Percentiles rank a stretch among this genome's conserved stretches.
phyloP scores from a whole-genome alignment of 768 basidiomycete species.

The Trametes cinnabarina region DNA sequence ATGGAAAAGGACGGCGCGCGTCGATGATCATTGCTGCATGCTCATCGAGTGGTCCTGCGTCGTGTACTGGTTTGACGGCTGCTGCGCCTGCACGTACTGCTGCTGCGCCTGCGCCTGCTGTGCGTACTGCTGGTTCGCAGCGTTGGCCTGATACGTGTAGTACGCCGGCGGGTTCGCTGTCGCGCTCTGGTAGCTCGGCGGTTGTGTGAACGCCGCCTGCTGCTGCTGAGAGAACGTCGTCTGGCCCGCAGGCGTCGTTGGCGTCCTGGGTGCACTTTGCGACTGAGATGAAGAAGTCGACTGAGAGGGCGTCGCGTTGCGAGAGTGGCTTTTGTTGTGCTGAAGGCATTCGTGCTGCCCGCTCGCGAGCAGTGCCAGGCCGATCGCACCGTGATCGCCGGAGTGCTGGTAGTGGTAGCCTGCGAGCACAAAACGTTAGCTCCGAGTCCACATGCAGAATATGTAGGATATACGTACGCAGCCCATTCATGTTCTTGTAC shows the following conservation, averaged over 20 bases:
- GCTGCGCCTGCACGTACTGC: conserved; percentile 4
- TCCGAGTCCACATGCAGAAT: too few relatives aligned
- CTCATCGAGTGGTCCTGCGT: conserved; percentile 5
- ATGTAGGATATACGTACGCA: conserved; percentile 42
- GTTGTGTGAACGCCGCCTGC: conserved; percentile 12
- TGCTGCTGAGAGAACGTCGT: conserved; percentile 14
- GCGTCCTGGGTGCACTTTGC: conserved; percentile 2
- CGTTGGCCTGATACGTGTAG: neutral
- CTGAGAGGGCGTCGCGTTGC: conserved; percentile 25
- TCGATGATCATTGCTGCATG: conserved; percentile 5
- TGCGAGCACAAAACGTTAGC: conserved; percentile 17
- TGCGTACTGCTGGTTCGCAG: conserved; percentile 9
- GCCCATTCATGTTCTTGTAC: conserved; percentile 99
- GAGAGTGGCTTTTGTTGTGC: conserved; percentile 27
- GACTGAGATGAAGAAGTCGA: conserved; percentile 8
- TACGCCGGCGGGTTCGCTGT: conserved; percentile 14
- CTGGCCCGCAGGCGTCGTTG: conserved; percentile 8
- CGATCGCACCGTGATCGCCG: conserved; percentile 91
- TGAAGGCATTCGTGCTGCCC: conserved; percentile 61
- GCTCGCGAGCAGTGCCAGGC: conserved; percentile 77
- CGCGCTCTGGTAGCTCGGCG: conserved; percentile 12
- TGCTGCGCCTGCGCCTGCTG: conserved; percentile 1
- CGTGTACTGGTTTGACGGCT: neutral
- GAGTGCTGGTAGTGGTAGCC: conserved; percentile 95
- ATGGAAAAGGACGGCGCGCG: neutral